Percentiles rank a stretch among this genome's conserved stretches.
Conservation (phyloP, 148 eudicot genomes). For the Arctostaphylos glauca region DNA sequence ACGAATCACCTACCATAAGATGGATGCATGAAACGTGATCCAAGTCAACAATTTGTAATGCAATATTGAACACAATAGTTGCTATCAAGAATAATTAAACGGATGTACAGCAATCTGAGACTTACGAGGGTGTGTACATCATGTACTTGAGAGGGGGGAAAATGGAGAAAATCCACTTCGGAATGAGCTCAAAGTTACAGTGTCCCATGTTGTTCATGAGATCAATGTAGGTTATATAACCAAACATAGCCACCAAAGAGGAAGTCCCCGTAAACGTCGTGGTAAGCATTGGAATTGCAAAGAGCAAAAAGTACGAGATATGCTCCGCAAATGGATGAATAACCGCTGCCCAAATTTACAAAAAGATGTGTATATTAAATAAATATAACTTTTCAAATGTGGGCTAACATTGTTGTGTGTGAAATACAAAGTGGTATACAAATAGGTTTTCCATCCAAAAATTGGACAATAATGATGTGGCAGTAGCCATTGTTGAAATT, state of each 20-base stretch:
- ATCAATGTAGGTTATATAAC: constrained; percentile 50
- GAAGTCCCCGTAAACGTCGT: constrained; percentile 17
- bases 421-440: background rate
- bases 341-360: constrained; percentile 43
- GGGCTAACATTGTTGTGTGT: background rate
- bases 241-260: constrained; percentile 24
- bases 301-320: constrained; percentile 46
- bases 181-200: constrained; percentile 72
- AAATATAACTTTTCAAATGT: background rate
- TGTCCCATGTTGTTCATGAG: constrained; percentile 78
- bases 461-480: background rate
- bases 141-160: constrained; percentile 77
- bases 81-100: background rate
- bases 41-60: background rate
- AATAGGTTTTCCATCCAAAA: background rate
- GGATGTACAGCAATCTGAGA: constrained; percentile 3
- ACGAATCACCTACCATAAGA: background rate
- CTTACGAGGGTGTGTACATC: constrained; percentile 76
- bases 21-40: background rate
- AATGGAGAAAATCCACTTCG: constrained; percentile 42
- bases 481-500: background rate
- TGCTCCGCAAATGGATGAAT: constrained; percentile 79
- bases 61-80: background rate
- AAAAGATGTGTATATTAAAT: background rate
- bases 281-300: constrained; percentile 49